Percentiles rank a stretch among this genome's conserved stretches.
Conservation (phyloP, 331 rosid species). For the Acacia concinna region DNA sequence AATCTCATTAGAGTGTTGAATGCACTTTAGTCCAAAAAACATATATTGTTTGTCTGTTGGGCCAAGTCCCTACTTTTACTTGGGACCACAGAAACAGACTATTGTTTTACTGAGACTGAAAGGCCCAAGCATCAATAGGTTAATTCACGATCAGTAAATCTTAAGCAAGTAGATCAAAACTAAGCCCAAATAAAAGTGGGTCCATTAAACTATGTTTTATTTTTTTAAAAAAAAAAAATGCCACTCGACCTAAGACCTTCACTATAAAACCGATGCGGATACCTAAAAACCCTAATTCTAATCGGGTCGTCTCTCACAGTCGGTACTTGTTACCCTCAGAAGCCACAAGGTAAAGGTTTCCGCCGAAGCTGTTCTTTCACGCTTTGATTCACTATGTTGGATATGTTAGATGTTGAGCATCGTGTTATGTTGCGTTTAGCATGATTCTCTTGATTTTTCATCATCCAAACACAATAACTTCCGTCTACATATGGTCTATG, state of each 20-base stretch:
- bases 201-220: not conserved
- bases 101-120: too few relatives aligned
- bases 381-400: not conserved
- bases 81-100: too few relatives aligned
- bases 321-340: constrained; percentile 2
- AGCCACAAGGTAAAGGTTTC: constrained; percentile 35
- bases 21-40: too few relatives aligned
- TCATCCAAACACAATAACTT: not conserved
- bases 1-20: too few relatives aligned
- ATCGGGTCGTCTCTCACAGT: not conserved
- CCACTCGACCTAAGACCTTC: not conserved
- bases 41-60: too few relatives aligned
- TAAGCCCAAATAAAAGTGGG: not conserved
- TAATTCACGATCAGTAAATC: not conserved
- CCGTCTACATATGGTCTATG: not conserved
- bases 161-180: not conserved
- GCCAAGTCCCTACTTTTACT: not conserved
- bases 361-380: not conserved
- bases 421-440: not conserved
- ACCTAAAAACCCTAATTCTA: constrained; percentile 26
- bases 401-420: not conserved
- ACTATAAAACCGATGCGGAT: not conserved
- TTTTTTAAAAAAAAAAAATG: not conserved
- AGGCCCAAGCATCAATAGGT: not conserved
- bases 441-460: not conserved